These are phyloP conservation scores for Quercus aquifolioides DNA, from an alignment of 306 rosid species.

Conservation along the genomic window DNA sequence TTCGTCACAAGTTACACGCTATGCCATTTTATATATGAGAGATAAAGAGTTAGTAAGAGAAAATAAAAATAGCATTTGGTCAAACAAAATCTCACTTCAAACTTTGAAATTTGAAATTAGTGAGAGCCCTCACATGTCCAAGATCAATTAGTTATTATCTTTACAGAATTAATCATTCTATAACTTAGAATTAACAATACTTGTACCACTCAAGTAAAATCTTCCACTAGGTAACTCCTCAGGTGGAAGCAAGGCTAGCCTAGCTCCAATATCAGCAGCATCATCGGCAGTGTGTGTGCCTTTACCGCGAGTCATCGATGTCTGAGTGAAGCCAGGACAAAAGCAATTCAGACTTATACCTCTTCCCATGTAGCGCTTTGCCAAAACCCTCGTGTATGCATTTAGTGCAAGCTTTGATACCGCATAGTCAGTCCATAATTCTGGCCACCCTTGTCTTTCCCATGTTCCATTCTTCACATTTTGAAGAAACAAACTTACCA, in stretches of 20 bases:
- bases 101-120: not conserved
- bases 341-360: conserved; percentile 57
- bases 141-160: too few relatives aligned
- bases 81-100: not conserved
- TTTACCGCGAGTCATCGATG: conserved; percentile 71
- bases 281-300: conserved; percentile 65
- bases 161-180: not conserved
- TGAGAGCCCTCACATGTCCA: too few relatives aligned
- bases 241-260: conserved; percentile 66
- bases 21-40: not conserved
- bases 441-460: conserved; percentile 80
- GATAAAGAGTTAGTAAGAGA: not conserved
- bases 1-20: not conserved
- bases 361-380: conserved; percentile 35
- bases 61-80: not conserved
- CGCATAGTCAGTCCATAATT: conserved; percentile 84
- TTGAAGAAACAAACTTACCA: conserved; percentile 41
- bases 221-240: conserved; percentile 49
- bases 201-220: conserved; percentile 38
- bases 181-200: conserved; percentile 3
- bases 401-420: conserved; percentile 81
- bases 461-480: conserved; percentile 62
- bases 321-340: conserved; percentile 91
- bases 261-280: conserved; percentile 47
- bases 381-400: conserved; percentile 62